phyloP scores from a whole-genome alignment of 495 filamentous ascomycete genomes.

The Evernia prunastri region DNA sequence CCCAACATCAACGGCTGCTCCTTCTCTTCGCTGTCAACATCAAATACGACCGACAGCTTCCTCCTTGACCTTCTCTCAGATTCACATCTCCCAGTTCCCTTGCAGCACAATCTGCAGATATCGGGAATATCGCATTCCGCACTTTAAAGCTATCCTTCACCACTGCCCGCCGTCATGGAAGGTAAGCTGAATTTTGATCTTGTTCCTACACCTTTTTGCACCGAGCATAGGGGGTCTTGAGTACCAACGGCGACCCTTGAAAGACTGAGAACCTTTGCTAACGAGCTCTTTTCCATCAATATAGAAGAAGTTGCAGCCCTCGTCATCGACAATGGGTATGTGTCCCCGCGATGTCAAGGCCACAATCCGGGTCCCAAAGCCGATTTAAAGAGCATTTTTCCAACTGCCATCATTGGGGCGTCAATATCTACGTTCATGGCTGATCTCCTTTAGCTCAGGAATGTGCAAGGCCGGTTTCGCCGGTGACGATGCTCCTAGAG shows the following conservation, averaged over 20 bases:
- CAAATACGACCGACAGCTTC: conserved; percentile 47
- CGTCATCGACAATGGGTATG: conserved; percentile 99
- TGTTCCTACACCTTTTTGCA: conserved; percentile 22
- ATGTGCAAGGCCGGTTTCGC: conserved; percentile 99
- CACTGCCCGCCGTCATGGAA: conserved; percentile 58
- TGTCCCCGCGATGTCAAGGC: conserved; percentile 21
- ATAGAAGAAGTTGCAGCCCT: conserved; percentile 99
- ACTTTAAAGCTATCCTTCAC: conserved; percentile 33
- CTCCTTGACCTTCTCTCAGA: conserved; percentile 38
- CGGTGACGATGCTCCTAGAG: conserved; percentile 99
- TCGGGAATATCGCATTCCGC: conserved; percentile 28
- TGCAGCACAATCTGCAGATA: conserved; percentile 8
- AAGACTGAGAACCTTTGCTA: neutral
- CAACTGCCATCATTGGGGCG: neutral
- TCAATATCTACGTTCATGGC: neutral
- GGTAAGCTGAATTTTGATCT: conserved; percentile 49
- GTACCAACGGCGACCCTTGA: neutral
- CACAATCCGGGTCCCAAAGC: neutral
- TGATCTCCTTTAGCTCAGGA: conserved; percentile 76
- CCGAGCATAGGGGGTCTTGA: neutral
- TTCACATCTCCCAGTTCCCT: conserved; percentile 33
- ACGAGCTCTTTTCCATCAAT: conserved; percentile 28
- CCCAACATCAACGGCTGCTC: conserved; percentile 33
- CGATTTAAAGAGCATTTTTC: neutral
- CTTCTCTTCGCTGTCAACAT: conserved; percentile 32